A percentile compares a stretch with the other conserved stretches of the same genome.
Conservation (phyloP, 192 early-diverging fungal species). For the Podila clonocystis region DNA sequence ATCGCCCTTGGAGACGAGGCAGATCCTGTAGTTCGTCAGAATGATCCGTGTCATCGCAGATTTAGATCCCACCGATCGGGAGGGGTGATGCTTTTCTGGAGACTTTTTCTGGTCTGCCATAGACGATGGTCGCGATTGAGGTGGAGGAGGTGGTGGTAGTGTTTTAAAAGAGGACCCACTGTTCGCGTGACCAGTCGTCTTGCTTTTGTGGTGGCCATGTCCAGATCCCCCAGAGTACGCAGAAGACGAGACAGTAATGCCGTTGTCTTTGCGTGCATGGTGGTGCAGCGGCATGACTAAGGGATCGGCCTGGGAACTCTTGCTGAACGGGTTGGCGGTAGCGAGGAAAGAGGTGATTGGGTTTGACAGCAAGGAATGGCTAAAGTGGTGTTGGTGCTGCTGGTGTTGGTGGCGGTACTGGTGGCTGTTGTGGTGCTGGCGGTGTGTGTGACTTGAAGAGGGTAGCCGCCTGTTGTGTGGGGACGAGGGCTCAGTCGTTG, state of each 20-base stretch:
- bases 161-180: neutral
- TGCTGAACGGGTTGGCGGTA: neutral
- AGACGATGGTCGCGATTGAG: neutral
- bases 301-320: slow-evolving; percentile 9
- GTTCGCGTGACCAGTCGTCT: no score
- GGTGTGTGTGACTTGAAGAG: neutral
- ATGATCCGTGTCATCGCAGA: neutral
- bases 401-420: neutral
- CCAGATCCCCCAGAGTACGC: no score
- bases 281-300: neutral
- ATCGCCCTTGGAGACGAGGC: neutral
- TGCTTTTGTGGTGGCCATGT: no score
- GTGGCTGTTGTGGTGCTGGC: neutral
- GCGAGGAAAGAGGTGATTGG: neutral
- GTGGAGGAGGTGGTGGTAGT: neutral
- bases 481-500: neutral
- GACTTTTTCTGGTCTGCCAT: no score
- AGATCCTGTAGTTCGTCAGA: neutral
- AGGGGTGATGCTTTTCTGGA: neutral
- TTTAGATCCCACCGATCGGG: neutral
- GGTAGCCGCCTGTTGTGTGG: neutral
- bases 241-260: neutral
- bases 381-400: neutral
- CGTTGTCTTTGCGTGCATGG: neutral
- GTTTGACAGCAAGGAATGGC: neutral